Base-by-base conservation (phyloP, 805 yeast genomes). In the Cyberlindnera misumaiensis region DNA sequence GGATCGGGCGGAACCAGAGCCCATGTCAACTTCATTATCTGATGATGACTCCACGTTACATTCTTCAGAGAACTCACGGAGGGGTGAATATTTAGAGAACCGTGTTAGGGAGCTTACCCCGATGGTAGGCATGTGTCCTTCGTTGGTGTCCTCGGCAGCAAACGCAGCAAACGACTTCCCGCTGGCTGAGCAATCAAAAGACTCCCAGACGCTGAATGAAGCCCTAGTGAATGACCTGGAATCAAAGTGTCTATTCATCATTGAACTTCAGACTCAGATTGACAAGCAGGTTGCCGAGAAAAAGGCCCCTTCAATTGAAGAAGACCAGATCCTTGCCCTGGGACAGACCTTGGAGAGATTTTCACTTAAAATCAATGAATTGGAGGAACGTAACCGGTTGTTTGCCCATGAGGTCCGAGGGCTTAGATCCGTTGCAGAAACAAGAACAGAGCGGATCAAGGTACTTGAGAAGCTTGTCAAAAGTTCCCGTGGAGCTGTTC, bases 311-410 rank as follows among this genome's bases (percentile, higher is more conserved):
- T 37, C 43, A 10, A 4, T 31, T 9, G 47, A 70, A 41, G 73
- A 70, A 33, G 68, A 71, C 45, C 73, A 73, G 46, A 53, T 77
- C 22, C 64, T 69, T 34, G 68, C 73, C 10, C 56, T 83, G 38
- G 85, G 80, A 48, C 67, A 69, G 34, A 69, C 85, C 1, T 59
- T 83, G 14, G 72, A 70, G 32, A 78, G 70, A 43, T 67, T 83
- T 44, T 67, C 73, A 14, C 64, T 62, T n/a, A 78, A 79, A 40
- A 67, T 82, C 39, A 68, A 68, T 36, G 83, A 81, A 43, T 70
- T 80, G 25, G 81, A 79, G 43, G 57, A 65, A n/a, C 80, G 79
- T 52, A 83, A 83, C 52, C 59, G 67, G 24, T 64, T 71, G 35
- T 59, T 83, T 26, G 65, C 73, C 36, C 74, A 68, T 47, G 86